Percentiles rank a stretch among this genome's conserved stretches.
Conservation (phyloP, 352 stramenopile species). For the Ochromonadaceae sp. region DNA sequence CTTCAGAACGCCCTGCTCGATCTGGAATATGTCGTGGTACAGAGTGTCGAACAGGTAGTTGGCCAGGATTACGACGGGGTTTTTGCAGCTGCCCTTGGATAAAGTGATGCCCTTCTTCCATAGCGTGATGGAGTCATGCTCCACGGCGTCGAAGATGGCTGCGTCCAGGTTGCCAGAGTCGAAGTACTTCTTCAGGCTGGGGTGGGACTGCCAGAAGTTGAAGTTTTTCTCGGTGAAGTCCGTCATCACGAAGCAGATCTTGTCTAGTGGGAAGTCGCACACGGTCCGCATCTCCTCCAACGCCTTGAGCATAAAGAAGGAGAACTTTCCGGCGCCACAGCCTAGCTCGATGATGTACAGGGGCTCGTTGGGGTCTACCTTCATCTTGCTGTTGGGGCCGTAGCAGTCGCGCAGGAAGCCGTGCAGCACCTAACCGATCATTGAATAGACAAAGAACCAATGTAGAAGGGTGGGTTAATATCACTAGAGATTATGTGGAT, state of each 20-base stretch:
- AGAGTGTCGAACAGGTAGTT: constrained; percentile 90
- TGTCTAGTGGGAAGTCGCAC: constrained; percentile 62
- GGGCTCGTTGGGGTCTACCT: constrained; percentile 51
- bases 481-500: not conserved
- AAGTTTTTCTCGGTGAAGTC: constrained; percentile 80
- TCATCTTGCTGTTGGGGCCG: constrained; percentile 17
- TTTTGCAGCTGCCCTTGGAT: constrained; percentile 41
- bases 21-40: constrained; percentile 39
- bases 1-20: constrained; percentile 59
- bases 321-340: constrained; percentile 78
- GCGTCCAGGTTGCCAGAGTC: constrained; percentile 66
- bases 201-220: constrained; percentile 76
- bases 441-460: not conserved
- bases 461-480: not conserved
- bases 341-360: constrained; percentile 85
- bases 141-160: constrained; percentile 77
- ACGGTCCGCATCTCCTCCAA: constrained; percentile 36
- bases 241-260: constrained; percentile 84
- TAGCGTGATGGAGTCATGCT: constrained; percentile 55
- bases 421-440: constrained; percentile 32
- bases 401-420: constrained; percentile 39
- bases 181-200: constrained; percentile 49
- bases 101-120: constrained; percentile 29
- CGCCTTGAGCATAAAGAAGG: constrained; percentile 77
- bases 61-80: constrained; percentile 69